Evolutionary conservation across 306 rosid genomes (phyloP).

Genomic region (Oemleria cerasiformis): DNA sequence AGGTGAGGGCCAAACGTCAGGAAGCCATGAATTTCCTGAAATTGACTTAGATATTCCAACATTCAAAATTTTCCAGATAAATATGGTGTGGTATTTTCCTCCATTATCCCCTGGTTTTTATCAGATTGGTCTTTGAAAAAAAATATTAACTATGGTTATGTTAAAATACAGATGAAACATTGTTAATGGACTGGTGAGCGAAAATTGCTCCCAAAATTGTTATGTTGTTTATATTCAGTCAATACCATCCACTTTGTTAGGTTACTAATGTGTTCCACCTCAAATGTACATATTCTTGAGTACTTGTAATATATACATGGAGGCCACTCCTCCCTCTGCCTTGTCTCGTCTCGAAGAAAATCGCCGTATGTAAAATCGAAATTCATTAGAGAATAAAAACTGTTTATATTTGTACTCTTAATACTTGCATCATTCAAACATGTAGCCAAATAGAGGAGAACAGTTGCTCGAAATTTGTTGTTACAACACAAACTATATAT

Average conservation of each 20-base stretch:
- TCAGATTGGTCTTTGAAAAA: too few relatives aligned
- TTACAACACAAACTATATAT: not conserved
- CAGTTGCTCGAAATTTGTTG: not conserved
- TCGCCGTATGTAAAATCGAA: not conserved
- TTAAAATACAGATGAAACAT: too few relatives aligned
- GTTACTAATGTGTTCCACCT: conserved; percentile 41
- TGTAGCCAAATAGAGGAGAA: not conserved
- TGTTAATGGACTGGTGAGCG: too few relatives aligned
- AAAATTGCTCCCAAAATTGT: too few relatives aligned
- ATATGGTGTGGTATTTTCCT: too few relatives aligned
- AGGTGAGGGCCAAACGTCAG: too few relatives aligned
- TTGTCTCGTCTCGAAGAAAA: not conserved
- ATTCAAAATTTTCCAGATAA: too few relatives aligned
- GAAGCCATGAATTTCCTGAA: too few relatives aligned
- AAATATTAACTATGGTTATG: too few relatives aligned
- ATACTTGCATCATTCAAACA: not conserved
- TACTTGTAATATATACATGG: not conserved
- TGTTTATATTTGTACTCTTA: conserved; percentile 1
- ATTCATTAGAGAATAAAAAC: not conserved
- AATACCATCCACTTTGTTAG: conserved; percentile 78
- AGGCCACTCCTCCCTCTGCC: not conserved
- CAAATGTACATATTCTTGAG: not conserved
- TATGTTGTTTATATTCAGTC: too few relatives aligned
- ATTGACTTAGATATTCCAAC: too few relatives aligned
- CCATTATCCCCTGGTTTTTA: too few relatives aligned